phyloP scores from a whole-genome alignment of 2,329 filamentous ascomycete genomes.

The Fusarium penzigii region DNA sequence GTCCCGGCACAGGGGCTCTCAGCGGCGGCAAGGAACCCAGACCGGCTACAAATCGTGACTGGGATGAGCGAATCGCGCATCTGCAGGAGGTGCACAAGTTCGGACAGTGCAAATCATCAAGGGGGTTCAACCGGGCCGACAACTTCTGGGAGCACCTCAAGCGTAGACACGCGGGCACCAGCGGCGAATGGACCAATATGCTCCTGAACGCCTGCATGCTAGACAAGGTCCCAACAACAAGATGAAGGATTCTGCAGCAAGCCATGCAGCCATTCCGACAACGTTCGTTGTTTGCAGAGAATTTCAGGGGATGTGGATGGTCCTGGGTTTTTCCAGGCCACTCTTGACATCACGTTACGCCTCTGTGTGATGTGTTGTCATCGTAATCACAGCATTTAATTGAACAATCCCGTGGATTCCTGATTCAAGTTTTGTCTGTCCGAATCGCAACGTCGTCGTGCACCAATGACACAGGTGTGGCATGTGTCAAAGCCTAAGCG shows the following conservation, averaged over 20 bases:
- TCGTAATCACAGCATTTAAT: no score
- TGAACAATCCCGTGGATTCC: no score
- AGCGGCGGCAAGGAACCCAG: slow-evolving; percentile 40
- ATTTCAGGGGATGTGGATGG: no score
- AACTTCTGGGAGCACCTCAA: slow-evolving; percentile 98
- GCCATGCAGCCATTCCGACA: no score
- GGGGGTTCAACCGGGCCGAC: slow-evolving; percentile 97
- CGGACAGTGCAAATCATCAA: slow-evolving; percentile 94
- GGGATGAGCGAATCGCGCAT: slow-evolving; percentile 84
- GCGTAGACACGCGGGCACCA: slow-evolving; percentile 93
- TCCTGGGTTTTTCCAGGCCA: no score
- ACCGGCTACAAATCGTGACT: slow-evolving; percentile 75
- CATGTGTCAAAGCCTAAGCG: no score
- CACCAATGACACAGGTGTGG: no score
- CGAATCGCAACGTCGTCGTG: no score
- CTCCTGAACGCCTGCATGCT: slow-evolving; percentile 96
- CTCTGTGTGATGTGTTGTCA: no score
- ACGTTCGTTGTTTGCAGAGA: no score
- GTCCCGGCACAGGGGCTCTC: slow-evolving; percentile 34
- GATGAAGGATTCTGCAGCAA: slow-evolving; percentile 24
- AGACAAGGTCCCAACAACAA: slow-evolving; percentile 63
- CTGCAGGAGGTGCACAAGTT: slow-evolving; percentile 94
- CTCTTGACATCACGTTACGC: no score
- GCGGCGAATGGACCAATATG: slow-evolving; percentile 99
- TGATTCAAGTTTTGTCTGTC: no score